Conservation (phyloP, 352 stramenopile species). For the Thraustochytrium striatum region DNA sequence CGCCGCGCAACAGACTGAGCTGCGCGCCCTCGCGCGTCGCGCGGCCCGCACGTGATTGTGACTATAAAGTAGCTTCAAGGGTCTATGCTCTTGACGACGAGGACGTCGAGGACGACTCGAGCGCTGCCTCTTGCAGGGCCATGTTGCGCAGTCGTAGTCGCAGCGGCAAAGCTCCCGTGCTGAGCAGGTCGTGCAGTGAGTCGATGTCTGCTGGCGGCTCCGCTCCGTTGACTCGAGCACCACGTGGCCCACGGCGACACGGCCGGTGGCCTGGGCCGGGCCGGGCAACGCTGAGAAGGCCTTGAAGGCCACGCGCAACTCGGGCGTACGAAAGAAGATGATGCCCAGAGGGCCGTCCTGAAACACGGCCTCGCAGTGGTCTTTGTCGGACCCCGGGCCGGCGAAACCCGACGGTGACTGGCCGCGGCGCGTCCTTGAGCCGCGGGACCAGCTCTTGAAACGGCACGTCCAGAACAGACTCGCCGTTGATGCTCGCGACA, state of each 20-base stretch:
- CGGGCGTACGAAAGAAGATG: slow-evolving; percentile 10
- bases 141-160: too few relatives aligned
- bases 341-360: slow-evolving; percentile 28
- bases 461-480: neutral
- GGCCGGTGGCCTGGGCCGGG: neutral
- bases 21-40: too few relatives aligned
- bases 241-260: slow-evolving; percentile 5
- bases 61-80: too few relatives aligned
- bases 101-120: too few relatives aligned
- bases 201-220: too few relatives aligned
- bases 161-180: too few relatives aligned
- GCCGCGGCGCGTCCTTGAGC: neutral
- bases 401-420: slow-evolving; percentile 5
- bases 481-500: slow-evolving; percentile 13
- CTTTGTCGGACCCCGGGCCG: neutral
- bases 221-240: too few relatives aligned
- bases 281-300: slow-evolving; percentile 25
- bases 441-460: neutral
- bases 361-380: slow-evolving; percentile 1
- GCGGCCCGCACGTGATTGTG: too few relatives aligned
- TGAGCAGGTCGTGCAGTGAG: too few relatives aligned
- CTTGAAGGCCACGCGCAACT: slow-evolving; percentile 11
- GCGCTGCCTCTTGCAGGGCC: too few relatives aligned
- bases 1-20: too few relatives aligned
- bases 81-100: too few relatives aligned